phyloP scores from a whole-genome alignment of 2,329 filamentous ascomycete genomes.

The Alternaria infectoria region DNA sequence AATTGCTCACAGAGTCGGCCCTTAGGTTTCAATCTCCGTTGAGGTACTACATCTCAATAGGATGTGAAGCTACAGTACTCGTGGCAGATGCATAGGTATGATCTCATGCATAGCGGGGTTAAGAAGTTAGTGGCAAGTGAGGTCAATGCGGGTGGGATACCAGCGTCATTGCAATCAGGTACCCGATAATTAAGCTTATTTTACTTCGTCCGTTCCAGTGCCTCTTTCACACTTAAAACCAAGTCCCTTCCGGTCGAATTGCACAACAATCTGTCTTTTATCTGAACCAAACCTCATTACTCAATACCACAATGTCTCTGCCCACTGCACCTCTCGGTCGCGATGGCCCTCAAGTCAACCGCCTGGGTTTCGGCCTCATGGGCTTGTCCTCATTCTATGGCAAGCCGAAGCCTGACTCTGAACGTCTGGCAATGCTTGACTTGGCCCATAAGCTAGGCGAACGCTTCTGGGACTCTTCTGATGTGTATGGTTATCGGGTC shows the following conservation, averaged over 20 bases:
- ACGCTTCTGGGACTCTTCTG: constrained; percentile 39
- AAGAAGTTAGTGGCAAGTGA: background rate
- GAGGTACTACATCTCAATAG: background rate
- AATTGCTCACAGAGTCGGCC: background rate
- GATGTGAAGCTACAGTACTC: background rate
- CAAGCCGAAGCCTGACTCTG: constrained; percentile 55
- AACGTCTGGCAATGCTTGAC: constrained; percentile 61
- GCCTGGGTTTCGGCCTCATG: constrained; percentile 63
- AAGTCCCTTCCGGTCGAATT: background rate
- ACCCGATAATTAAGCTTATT: background rate
- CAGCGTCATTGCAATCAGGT: constrained; percentile 3
- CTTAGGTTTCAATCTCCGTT: background rate
- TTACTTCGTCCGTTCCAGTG: background rate
- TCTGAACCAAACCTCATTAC: background rate
- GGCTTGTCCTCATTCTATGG: constrained; percentile 58
- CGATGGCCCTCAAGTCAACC: constrained; percentile 59
- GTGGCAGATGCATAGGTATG: background rate
- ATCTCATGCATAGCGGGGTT: constrained; percentile 5
- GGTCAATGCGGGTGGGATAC: background rate
- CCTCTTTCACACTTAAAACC: background rate
- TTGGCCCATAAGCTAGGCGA: constrained; percentile 58
- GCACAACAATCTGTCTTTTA: background rate
- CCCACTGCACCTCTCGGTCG: constrained; percentile 58
- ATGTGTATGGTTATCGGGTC: constrained; percentile 26
- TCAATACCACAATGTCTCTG: constrained; percentile 35